Base-by-base conservation (phyloP, 1,284 basidiomycete species). In the Macrocystidia cucumis region DNA sequence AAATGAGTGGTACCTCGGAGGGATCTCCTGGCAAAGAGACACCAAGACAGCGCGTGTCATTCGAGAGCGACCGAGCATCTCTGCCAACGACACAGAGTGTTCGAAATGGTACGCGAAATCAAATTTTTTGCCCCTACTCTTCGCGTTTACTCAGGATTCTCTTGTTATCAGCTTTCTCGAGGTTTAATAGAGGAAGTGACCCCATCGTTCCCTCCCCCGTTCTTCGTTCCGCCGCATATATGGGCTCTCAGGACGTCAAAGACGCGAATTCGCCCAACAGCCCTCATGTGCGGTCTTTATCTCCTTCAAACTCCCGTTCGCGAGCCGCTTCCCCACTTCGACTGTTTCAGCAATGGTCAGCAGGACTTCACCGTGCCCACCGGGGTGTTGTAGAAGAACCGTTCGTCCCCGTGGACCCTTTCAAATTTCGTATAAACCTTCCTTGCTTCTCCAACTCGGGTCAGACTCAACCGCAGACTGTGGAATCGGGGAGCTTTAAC, bases 331-430 rank as follows among this genome's bases (percentile, higher is more conserved):
- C 65, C n/a, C 65, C 65, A 2, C 45, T 67, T 1, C 58, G 63
- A 1, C 49, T 65, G 16, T 51, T 68, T 12, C 65, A 66, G 3
- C 54, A 65, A 28, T 56, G 57, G 50, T 62, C 64, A 14, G 48
- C 60, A 2, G 51, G 56, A 5, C 48, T 62, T 3, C 58, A 58
- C 38, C 56, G 56, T 22, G n/a, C 11, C 3, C 37, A 40, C 22
- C 33, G 43, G 33, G 36, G 44, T 7, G 27, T 36, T 5, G 23
- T 36, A 5, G 62, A 66, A 35, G 65, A 66, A 25, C 64, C 57
- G 0, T 69, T 69, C 35, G 47, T 67, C 3, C 65, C 65, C 0
- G 42, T 67, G 4, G 55, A 69, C 42, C 66, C 66, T 1, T 68
- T 60, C 44, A 52, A 54, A 12, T 33, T 38, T 5, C 44, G 44